A percentile compares a stretch with the other conserved stretches of the same genome.
These are phyloP conservation scores for Stipa capillata DNA, from an alignment of 176 grass and related monocot species.

Conservation along the genomic window DNA sequence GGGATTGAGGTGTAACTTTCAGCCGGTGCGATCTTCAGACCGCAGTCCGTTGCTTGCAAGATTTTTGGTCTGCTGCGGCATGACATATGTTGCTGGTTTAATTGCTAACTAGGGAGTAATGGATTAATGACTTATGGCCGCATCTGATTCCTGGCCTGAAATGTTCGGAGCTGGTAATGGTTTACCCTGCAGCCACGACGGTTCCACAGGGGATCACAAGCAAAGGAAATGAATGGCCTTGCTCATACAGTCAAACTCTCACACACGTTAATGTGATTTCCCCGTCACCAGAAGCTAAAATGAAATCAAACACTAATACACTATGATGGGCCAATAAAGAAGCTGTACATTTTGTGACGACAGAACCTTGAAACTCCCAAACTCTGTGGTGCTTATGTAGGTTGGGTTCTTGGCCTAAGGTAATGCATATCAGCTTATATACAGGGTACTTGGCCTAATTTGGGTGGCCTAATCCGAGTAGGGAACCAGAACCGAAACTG, in stretches of 20 bases:
- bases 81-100: conserved; percentile 10
- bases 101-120: not conserved
- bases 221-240: not conserved
- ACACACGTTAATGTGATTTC: not conserved
- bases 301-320: conserved; percentile 15
- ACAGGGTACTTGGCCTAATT: not conserved
- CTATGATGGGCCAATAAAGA: not conserved
- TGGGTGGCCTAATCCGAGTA: not conserved
- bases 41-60: not conserved
- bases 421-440: not conserved
- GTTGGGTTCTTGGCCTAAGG: not conserved
- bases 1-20: conserved; percentile 17
- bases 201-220: not conserved
- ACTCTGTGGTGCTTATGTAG: not conserved
- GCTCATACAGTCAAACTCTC: not conserved
- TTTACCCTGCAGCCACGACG: conserved; percentile 33
- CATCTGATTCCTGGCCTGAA: conserved; percentile 7
- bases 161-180: conserved; percentile 3
- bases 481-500: not conserved
- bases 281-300: not conserved
- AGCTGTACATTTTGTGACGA: not conserved
- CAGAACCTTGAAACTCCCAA: not conserved
- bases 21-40: conserved; percentile 19
- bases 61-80: not conserved
- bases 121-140: not conserved